Conservation (phyloP, 176 grass and related monocot genomes). For the Oryza rufipogon region DNA sequence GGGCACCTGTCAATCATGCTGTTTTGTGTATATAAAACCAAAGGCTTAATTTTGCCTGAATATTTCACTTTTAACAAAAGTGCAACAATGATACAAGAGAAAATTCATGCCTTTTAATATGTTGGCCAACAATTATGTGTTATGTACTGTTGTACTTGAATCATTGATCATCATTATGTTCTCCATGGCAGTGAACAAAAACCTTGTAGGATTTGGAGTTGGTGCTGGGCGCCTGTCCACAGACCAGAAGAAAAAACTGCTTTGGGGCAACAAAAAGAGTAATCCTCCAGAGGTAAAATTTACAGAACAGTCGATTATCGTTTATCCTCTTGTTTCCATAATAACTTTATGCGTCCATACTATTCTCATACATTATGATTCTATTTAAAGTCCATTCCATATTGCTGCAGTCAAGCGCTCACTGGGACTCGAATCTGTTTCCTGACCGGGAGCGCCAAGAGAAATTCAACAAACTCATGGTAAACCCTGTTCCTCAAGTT, state of each 20-base stretch:
- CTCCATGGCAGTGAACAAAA: neutral
- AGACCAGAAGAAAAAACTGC: slow-evolving; percentile 40
- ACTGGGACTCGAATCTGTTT: slow-evolving; percentile 85
- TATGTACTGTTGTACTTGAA: neutral
- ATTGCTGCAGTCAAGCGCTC: slow-evolving; percentile 58
- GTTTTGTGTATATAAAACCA: slow-evolving; percentile 1
- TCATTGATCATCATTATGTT: neutral
- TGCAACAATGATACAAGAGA: neutral
- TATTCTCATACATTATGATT: slow-evolving; percentile 16
- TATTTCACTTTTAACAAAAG: neutral
- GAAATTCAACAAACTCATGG: slow-evolving; percentile 99
- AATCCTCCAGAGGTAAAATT: slow-evolving; percentile 65
- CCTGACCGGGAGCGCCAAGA: slow-evolving; percentile 86
- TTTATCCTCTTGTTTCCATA: slow-evolving; percentile 16
- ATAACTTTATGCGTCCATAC: slow-evolving; percentile 9
- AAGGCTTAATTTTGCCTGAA: slow-evolving; percentile 22
- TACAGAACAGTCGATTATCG: neutral
- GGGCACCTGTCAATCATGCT: slow-evolving; percentile 18
- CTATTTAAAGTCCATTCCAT: neutral
- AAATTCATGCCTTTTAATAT: neutral
- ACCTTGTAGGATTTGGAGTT: slow-evolving; percentile 67
- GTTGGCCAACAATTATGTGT: neutral
- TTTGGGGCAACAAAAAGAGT: slow-evolving; percentile 95
- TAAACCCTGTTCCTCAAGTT: slow-evolving; percentile 44
- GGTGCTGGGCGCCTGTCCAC: slow-evolving; percentile 52